A percentile compares a stretch with the other conserved stretches of the same genome.
phyloP scores from a whole-genome alignment of 805 yeast species.

The Lipomyces japonicus region DNA sequence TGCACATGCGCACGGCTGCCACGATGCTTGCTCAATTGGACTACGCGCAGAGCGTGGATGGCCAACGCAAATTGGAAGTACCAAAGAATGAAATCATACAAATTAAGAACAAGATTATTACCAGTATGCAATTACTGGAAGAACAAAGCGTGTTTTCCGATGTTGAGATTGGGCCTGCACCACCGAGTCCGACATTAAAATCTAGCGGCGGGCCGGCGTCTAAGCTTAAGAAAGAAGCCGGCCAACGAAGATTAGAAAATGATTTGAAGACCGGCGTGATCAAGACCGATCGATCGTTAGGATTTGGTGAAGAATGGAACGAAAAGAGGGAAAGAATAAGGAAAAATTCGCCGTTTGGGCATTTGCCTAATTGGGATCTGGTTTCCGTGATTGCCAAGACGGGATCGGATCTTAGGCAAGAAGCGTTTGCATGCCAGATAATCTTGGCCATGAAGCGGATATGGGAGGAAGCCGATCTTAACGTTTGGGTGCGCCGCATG shows the following conservation, averaged over 20 bases:
- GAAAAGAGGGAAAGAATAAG: constrained; percentile 77
- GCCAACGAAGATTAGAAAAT: constrained; percentile 87
- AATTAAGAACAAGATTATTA: constrained; percentile 64
- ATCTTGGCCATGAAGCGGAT: constrained; percentile 81
- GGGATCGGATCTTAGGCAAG: constrained; percentile 93
- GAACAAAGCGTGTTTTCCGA: constrained; percentile 52
- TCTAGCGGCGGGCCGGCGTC: constrained; percentile 7
- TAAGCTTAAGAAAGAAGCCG: constrained; percentile 50
- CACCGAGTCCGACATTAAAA: not conserved
- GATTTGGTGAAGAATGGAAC: constrained; percentile 90
- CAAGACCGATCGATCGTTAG: constrained; percentile 43
- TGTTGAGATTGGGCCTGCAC: constrained; percentile 28
- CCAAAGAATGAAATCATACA: constrained; percentile 58
- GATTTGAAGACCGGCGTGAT: constrained; percentile 84
- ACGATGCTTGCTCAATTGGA: constrained; percentile 91
- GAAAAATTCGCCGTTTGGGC: constrained; percentile 74
- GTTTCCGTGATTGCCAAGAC: constrained; percentile 95
- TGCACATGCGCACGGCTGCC: constrained; percentile 94
- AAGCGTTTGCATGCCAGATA: constrained; percentile 94
- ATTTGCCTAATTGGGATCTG: constrained; percentile 86
- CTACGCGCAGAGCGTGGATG: constrained; percentile 45
- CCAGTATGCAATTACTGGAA: constrained; percentile 73
- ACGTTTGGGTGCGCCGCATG: constrained; percentile 92
- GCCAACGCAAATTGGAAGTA: constrained; percentile 32
- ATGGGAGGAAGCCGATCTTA: constrained; percentile 68